Evolutionary conservation across 139 green algal species (phyloP), one percentile per base, ranked within the genome.

Genomic region (Chlamydomonas urium): DNA sequence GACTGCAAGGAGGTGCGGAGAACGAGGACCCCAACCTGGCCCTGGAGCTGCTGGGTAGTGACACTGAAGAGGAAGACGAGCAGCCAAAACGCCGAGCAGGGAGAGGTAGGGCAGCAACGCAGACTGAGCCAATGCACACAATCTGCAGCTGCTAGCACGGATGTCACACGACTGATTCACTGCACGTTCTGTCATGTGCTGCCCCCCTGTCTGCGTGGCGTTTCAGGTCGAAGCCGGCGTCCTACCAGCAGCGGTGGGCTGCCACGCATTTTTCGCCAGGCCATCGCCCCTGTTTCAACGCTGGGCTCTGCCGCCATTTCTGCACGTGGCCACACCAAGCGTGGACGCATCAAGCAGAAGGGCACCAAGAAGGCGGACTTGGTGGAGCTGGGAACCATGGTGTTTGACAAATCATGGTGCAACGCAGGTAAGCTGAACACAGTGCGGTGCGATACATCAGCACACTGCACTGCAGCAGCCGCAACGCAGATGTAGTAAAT

Each of bases 261-360:
- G 17, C 21, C 45, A 17, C 21, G 17, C 17, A 17, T 56, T 56
- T 56, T 56, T 56, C 45, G 17, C 21, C 21, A 26, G 45, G 21
- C 21, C 45, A 56, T 56, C 17, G 45, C 17, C 45, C 17, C 17
- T 17, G 45, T 21, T 26, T 56, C 17, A 26, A 21, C 17, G 45
- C 21, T 56, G 56, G 75, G 73, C 60, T 57, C 58, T 26, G 59
- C 57, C 0, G 87, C 87, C 69, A 92, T 94, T 75, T 83, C 76
- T 28, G 63, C 68, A n/a, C 82, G 68, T 10, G 90, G 90, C 3
- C 87, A 95, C 85, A 94, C 88, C 8, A 90, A 81, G 66, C 71
- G 88, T 19, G 91, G 91, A 2, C 72, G 91, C 10, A 85, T 96
- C 34, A 79, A 85, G 67, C 91, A 95, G 70, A 96, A 96, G 79